Base-by-base conservation (phyloP, 805 yeast species). In the Yarrowia deformans region DNA sequence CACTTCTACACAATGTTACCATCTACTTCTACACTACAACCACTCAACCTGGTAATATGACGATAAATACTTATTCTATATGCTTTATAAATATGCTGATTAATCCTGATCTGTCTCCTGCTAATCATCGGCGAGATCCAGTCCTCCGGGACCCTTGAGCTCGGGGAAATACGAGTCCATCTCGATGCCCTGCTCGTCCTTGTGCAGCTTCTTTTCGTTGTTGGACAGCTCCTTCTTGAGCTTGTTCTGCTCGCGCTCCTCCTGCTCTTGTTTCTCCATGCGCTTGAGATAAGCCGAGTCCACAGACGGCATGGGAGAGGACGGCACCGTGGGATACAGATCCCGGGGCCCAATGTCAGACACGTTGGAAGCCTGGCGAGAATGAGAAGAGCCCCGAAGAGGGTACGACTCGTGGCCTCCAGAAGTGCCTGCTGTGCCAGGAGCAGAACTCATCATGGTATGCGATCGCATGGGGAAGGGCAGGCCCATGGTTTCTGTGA, bases 261-360 rank as follows among this genome's bases (percentile, higher is more conserved):
- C 52, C 18, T 48, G 52, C 32, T 60, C 52, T 10, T 23, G 16
- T 48, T 63, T 49, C 52, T 60, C 66, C 66, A 43, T 45, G 16
- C 52, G 40, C 46, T 48, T 49, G 37, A 63, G 23, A 18, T 63
- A 49, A 29, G 39, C 68, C 23, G 16, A 19, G 18, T 63, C 48
- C 8, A 63, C 45, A 2, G 68, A 63, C 13, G 68, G 68, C 68
- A 63, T 49, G 18, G 68, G 68, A 8, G 68, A 63, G 18, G 68
- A 49, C 2, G 68, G 68, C 39, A 48, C 56, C 12, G 29, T 19
- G 39, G 68, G 68, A 9, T 39, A 37, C 2, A 40, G n/a, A 12
- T 34, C 43, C 10, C 18, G 52, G 2, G 54, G 50, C 8, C 54
- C 54, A 18, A 60, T 48, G 7, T 39, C 37, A 16, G 67, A 37